These are phyloP conservation scores for Phlebiopsis gigantea DNA, from an alignment of 768 basidiomycete species.

Conservation along the genomic window DNA sequence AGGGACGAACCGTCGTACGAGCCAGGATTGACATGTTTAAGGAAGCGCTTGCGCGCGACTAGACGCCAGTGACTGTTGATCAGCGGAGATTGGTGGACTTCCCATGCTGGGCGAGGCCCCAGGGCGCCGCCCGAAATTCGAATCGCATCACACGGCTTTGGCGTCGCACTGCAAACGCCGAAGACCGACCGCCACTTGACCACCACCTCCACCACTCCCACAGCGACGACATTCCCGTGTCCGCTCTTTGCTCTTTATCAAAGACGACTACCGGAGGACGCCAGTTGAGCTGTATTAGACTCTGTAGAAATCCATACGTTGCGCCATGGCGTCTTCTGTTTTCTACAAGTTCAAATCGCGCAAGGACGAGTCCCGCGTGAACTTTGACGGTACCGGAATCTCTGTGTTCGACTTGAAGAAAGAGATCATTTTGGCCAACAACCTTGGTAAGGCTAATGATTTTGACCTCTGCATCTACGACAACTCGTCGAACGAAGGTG, in stretches of 20 bases:
- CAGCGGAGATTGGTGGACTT: not conserved
- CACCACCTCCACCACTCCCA: not conserved
- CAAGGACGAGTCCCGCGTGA: conserved; percentile 89
- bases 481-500: conserved; percentile 85
- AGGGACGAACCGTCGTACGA: not conserved
- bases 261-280: not conserved
- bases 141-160: too few relatives aligned
- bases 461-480: conserved; percentile 92
- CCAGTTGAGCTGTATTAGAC: conserved; percentile 15
- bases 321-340: conserved; percentile 81
- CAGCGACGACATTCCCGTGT: not conserved
- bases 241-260: not conserved
- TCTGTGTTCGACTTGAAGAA: conserved; percentile 99
- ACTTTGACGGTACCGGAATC: conserved; percentile 98
- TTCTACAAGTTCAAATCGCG: conserved; percentile 98
- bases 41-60: not conserved
- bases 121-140: too few relatives aligned
- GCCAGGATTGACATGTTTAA: not conserved
- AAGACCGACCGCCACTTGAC: conserved; percentile 1
- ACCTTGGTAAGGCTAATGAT: conserved; percentile 93
- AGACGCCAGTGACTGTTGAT: not conserved
- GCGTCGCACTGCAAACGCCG: too few relatives aligned
- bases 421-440: conserved; percentile 96
- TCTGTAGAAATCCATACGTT: conserved; percentile 18
- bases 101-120: too few relatives aligned